phyloP scores from a whole-genome alignment of 2,329 filamentous ascomycete species.

The Chaetomium olivaceum region DNA sequence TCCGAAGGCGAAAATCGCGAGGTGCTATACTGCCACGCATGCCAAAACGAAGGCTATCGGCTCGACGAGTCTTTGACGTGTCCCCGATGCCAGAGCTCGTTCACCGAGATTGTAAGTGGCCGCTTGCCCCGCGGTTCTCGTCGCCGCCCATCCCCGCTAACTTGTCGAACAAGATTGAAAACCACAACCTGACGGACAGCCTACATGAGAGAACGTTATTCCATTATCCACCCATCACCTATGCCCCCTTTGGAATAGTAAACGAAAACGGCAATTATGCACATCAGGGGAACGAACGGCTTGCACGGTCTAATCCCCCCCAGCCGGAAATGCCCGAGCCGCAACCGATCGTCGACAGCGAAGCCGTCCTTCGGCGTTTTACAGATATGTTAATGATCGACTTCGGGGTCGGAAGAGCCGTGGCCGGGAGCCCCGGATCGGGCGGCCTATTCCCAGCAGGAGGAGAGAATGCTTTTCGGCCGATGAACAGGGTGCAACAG shows the following conservation, averaged over 20 bases:
- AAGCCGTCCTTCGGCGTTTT: constrained; percentile 46
- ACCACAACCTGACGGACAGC: constrained; percentile 61
- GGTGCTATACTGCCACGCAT: constrained; percentile 83
- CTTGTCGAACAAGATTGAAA: constrained; percentile 46
- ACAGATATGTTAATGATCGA: constrained; percentile 46
- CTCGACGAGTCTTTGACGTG: constrained; percentile 67
- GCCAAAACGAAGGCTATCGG: constrained; percentile 77
- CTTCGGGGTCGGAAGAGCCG: constrained; percentile 35
- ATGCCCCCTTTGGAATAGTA: constrained; percentile 17
- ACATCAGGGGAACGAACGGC: too few species aligned
- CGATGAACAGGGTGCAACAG: constrained; percentile 36
- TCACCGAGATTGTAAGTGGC: constrained; percentile 78
- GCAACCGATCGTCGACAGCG: too few species aligned
- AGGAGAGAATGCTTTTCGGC: background rate
- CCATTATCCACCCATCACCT: background rate
- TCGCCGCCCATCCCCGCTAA: constrained; percentile 23
- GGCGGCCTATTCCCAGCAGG: constrained; percentile 9
- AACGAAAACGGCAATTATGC: constrained; percentile 60
- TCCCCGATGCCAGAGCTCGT: constrained; percentile 74
- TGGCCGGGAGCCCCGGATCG: background rate
- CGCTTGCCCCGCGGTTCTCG: background rate
- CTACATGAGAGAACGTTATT: background rate
- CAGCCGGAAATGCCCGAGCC: too few species aligned
- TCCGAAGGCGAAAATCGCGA: constrained; percentile 49
- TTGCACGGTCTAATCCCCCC: too few species aligned